Evolutionary conservation across 257 asterid species (phyloP), one percentile per base, ranked within the genome.

Genomic region (Henckelia pumila): DNA sequence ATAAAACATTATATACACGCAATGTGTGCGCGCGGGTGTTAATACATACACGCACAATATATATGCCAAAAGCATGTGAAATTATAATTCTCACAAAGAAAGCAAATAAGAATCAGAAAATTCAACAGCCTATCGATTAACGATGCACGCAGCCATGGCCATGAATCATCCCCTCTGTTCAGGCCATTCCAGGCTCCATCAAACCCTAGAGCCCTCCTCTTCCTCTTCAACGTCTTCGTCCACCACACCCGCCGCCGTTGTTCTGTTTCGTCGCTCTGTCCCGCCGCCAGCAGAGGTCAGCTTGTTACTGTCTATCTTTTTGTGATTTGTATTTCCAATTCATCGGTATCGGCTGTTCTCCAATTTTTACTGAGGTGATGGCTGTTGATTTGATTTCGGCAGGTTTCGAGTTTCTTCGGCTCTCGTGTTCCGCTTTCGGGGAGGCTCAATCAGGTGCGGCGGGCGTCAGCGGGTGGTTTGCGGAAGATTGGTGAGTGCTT

Each of bases 201-300:
- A 74, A 64, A 59, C 78, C 79, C 32, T 68, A 22, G 82, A 78
- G 4, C 63, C 77, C 55, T 71, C 74, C 23, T 66, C 76, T n/a
- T 76, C 72, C 44, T 71, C 82, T 29, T 7, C 78, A 20, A 53
- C 86, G 25, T 26, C 80, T 23, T 26, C 75, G 33, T 24, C 76
- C 70, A 16, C 68, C 3, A 17, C 50, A 14, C 13, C 50, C 50
- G 50, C 20, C 55, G 55, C 55, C 55, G 1, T 6, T 16, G 55
- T 47, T 47, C 55, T 16, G 5, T 47, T 47, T 47, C 63, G 50
- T 50, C 33, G 63, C 71, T 14, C 21, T 55, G 3, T 9, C 3
- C 56, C 63, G 33, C 63, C 56, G 22, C 37, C 21, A 5, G 21
- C 21, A 17, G 55, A 47, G 21, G 55, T 47, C 20, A 20, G 14